These are phyloP conservation scores for Striga asiatica DNA, from an alignment of 257 asterid genomes.

Conservation along the genomic window DNA sequence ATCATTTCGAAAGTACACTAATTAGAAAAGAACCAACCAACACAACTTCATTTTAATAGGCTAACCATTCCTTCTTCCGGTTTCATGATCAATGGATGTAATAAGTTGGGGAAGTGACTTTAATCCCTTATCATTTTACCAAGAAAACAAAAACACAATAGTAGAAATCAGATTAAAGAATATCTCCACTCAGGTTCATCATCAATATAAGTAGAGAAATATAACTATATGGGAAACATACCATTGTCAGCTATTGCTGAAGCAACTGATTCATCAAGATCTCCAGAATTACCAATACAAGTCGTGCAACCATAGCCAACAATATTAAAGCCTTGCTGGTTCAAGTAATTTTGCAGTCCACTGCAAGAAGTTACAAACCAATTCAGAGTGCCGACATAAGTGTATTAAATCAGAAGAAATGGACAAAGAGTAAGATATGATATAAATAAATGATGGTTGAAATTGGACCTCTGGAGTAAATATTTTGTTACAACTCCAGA, in stretches of 20 bases:
- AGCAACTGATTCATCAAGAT: constrained; percentile 79
- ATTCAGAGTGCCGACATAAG: neutral
- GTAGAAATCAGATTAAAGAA: neutral
- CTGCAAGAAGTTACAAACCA: constrained; percentile 27
- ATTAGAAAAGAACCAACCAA: too few relatives aligned
- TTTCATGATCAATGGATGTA: neutral
- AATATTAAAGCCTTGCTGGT: constrained; percentile 75
- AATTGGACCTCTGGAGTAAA: constrained; percentile 57
- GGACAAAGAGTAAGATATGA: neutral
- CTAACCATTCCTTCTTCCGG: too few relatives aligned
- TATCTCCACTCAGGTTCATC: neutral
- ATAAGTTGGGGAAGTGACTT: neutral
- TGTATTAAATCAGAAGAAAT: neutral
- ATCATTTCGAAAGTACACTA: neutral
- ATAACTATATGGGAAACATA: constrained; percentile 13
- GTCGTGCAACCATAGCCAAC: constrained; percentile 98
- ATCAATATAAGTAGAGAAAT: neutral
- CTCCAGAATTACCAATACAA: constrained; percentile 96
- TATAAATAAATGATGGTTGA: neutral
- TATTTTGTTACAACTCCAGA: constrained; percentile 91
- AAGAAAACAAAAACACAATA: neutral
- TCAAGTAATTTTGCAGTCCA: constrained; percentile 72
- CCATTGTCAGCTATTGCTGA: constrained; percentile 71
- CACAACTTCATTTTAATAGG: too few relatives aligned
- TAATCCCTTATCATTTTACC: neutral